These are phyloP conservation scores for Candida saitoana DNA, from an alignment of 805 yeast species.

Conservation along the genomic window DNA sequence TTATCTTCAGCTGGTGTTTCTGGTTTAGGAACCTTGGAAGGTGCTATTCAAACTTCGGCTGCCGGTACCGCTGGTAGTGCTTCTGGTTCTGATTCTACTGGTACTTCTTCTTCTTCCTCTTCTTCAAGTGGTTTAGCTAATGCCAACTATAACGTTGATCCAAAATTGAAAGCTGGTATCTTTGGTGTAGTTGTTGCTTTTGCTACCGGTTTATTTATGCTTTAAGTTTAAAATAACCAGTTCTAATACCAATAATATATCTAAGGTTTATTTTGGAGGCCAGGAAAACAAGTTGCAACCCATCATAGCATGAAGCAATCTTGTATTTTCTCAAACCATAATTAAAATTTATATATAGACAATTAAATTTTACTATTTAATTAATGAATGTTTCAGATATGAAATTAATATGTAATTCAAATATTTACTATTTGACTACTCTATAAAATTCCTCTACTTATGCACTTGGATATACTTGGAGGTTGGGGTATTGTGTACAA, in stretches of 20 bases:
- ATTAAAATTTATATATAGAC: background rate
- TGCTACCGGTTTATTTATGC: slow-evolving; percentile 20
- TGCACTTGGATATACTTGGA: background rate
- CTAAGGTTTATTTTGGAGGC: too few species aligned
- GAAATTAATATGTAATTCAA: background rate
- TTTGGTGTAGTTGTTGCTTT: slow-evolving; percentile 11
- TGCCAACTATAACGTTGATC: slow-evolving; percentile 6
- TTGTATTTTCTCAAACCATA: background rate
- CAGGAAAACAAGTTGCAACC: background rate
- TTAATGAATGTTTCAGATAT: background rate
- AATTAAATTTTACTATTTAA: background rate
- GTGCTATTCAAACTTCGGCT: slow-evolving; percentile 22
- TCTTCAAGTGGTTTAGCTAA: slow-evolving; percentile 15
- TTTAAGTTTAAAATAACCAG: slow-evolving; percentile 4
- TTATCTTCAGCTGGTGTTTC: slow-evolving; percentile 63
- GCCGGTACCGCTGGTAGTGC: slow-evolving; percentile 21
- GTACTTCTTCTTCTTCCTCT: slow-evolving; percentile 18
- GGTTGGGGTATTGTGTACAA: background rate
- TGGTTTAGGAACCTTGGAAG: slow-evolving; percentile 58
- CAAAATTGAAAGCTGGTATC: slow-evolving; percentile 9
- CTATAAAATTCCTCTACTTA: background rate
- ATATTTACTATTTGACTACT: too few species aligned
- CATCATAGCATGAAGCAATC: background rate
- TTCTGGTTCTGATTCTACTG: slow-evolving; percentile 26
- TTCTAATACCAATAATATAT: too few species aligned